Percentiles rank a stretch among this genome's conserved stretches.
Evolutionary conservation across 805 yeast species (phyloP).

Genomic region (Yarrowia osloensis): DNA sequence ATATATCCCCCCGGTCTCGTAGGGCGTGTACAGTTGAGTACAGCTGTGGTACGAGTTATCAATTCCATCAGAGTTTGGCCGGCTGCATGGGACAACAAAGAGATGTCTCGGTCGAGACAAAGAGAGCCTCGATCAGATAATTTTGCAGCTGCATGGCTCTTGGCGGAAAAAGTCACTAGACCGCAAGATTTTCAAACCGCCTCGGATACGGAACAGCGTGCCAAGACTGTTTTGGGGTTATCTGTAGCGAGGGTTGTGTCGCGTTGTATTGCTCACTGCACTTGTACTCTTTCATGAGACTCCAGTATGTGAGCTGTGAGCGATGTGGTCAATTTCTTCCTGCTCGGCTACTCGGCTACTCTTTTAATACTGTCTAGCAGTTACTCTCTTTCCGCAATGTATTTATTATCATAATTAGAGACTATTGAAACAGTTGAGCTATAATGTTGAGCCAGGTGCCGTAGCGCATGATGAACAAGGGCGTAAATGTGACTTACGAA

Average conservation of each 20-base stretch:
- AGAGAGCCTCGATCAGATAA: neutral
- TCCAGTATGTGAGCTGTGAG: no score
- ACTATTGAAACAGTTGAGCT: neutral
- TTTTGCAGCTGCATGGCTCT: neutral
- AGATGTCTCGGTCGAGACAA: neutral
- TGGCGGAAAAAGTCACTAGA: neutral
- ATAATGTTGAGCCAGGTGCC: neutral
- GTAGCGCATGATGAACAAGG: no score
- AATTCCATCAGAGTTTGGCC: conserved; percentile 21
- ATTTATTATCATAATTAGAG: neutral
- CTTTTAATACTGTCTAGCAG: no score
- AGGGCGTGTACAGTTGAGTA: neutral
- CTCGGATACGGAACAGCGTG: neutral
- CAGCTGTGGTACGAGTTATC: neutral
- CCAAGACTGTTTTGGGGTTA: neutral
- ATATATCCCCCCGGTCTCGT: conserved; percentile 13
- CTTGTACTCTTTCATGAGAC: no score
- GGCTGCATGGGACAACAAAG: neutral
- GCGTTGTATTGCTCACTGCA: no score
- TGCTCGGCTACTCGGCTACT: no score
- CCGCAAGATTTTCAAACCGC: neutral
- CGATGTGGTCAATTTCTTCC: no score
- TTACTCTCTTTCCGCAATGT: no score
- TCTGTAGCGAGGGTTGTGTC: no score
- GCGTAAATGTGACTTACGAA: no score